Evolutionary conservation across 768 basidiomycete species (phyloP), one percentile per base, ranked within the genome.

Genomic region (Mycena rebaudengoi): DNA sequence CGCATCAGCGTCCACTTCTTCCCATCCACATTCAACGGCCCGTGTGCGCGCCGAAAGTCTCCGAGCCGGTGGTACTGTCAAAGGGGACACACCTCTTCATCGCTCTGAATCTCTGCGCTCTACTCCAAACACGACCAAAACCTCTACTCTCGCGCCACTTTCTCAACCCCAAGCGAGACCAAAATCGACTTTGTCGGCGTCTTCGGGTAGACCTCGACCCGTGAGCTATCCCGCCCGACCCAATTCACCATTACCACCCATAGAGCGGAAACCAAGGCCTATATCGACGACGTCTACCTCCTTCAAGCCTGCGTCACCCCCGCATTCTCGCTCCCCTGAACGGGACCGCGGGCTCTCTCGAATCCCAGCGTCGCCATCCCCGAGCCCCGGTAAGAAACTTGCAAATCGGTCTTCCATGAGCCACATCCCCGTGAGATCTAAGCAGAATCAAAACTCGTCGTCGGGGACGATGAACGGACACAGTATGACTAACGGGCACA

Each of bases 391-490:
- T 64, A 59, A 73, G 45, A 67, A 69, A 12, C 66, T 77, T 52
- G 64, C 71, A 1, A 74, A 71, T 58, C 69, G 71, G 25, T 45
- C 62, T 26, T 71, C 77, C 6, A 71, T 74, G 8, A 85, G 84
- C 54, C 76, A 79, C 29, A 84, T 87, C 54, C 85, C 85, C 14
- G 76, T 84, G 5, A 76, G 76, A 18, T 76, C 79, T 20, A 67
- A 73, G 51, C 82, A 81, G 67, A 64, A 57, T 6, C 69, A 63
- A 46, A 60, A 1, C 10, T 60, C 56, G 40, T 3, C 54, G 13
- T 30, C 45, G 41, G 43, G 33, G 7, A 45, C 62, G 46, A 43
- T 18, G 50, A 66, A 64, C 21, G 63, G 66, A 43, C 55, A 53
- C 45, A 41, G 21, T 43, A 33, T 50, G 16, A 29, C n/a, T 51